These are phyloP conservation scores for Haplosporangium gracile DNA, from an alignment of 192 early-diverging fungal species.

Conservation along the genomic window DNA sequence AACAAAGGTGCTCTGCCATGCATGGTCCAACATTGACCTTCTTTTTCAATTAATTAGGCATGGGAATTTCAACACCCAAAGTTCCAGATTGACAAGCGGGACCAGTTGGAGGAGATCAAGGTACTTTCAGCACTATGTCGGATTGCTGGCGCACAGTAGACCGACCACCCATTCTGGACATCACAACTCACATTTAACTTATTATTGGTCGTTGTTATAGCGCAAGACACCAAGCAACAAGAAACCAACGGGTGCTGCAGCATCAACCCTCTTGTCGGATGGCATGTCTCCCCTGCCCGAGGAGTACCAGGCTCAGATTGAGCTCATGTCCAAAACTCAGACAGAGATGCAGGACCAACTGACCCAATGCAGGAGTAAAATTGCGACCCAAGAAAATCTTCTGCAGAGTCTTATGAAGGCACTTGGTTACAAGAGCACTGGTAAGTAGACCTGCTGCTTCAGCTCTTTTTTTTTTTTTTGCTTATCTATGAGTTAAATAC, in stretches of 20 bases:
- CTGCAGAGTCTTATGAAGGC: conserved; percentile 54
- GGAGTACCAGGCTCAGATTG: conserved; percentile 37
- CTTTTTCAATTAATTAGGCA: conserved; percentile 38
- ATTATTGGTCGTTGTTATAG: conserved; percentile 5
- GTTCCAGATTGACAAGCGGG: conserved; percentile 66
- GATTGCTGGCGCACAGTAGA: neutral
- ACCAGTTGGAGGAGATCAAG: conserved; percentile 69
- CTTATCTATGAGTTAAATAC: neutral
- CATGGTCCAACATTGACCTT: conserved; percentile 11
- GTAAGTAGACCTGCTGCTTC: conserved; percentile 12
- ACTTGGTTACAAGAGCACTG: conserved; percentile 46
- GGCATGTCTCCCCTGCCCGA: conserved; percentile 6
- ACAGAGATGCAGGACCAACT: conserved; percentile 57
- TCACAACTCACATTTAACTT: neutral
- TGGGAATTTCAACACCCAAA: conserved; percentile 80
- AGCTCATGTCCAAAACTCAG: conserved; percentile 32
- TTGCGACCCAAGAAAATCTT: conserved; percentile 54
- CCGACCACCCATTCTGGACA: neutral
- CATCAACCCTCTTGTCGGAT: conserved; percentile 17
- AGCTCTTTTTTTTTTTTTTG: neutral
- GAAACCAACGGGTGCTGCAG: conserved; percentile 1
- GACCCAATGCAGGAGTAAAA: conserved; percentile 45
- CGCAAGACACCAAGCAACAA: conserved; percentile 50
- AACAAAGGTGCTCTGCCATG: neutral
- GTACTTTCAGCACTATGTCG: conserved; percentile 4